phyloP scores from a whole-genome alignment of 139 green algal species.

The Chlorella sorokiniana region DNA sequence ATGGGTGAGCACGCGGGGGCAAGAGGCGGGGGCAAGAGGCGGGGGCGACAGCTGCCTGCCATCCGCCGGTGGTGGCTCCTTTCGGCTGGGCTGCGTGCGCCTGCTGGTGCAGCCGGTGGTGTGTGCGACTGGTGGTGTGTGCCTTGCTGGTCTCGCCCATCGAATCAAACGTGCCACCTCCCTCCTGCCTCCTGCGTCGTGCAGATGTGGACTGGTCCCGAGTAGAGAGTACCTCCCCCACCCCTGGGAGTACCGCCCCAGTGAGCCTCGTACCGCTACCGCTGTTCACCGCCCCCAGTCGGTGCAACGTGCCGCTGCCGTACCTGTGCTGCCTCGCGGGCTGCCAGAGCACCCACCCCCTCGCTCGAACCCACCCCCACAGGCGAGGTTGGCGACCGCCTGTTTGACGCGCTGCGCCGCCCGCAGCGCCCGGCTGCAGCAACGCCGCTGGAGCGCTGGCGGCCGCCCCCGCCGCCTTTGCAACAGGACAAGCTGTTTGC shows the following conservation, averaged over 20 bases:
- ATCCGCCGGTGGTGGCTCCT: too few species aligned
- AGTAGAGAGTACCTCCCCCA: conserved; percentile 6
- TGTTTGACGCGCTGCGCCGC: conserved; percentile 16
- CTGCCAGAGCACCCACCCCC: not conserved
- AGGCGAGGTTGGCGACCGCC: conserved; percentile 4
- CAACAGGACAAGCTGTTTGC: not conserved
- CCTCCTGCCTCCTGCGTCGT: not conserved
- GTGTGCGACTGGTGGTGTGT: not conserved
- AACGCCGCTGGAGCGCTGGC: not conserved
- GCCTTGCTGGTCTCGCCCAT: too few species aligned
- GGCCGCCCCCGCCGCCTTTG: conserved; percentile 2
- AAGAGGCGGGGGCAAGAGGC: too few species aligned
- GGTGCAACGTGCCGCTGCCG: not conserved
- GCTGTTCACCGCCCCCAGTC: not conserved
- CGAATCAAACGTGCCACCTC: not conserved
- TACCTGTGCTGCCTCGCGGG: not conserved
- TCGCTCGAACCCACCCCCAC: too few species aligned
- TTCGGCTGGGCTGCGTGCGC: too few species aligned
- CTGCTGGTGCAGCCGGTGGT: not conserved
- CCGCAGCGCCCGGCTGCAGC: not conserved
- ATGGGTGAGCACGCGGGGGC: conserved; percentile 19
- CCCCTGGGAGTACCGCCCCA: conserved; percentile 25
- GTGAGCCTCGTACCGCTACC: not conserved
- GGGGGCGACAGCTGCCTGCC: too few species aligned
- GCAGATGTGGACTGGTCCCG: conserved; percentile 25